Evolutionary conservation across 108 stramenopile genomes (phyloP).

Genomic region (Cyclostephanos tholiformis): DNA sequence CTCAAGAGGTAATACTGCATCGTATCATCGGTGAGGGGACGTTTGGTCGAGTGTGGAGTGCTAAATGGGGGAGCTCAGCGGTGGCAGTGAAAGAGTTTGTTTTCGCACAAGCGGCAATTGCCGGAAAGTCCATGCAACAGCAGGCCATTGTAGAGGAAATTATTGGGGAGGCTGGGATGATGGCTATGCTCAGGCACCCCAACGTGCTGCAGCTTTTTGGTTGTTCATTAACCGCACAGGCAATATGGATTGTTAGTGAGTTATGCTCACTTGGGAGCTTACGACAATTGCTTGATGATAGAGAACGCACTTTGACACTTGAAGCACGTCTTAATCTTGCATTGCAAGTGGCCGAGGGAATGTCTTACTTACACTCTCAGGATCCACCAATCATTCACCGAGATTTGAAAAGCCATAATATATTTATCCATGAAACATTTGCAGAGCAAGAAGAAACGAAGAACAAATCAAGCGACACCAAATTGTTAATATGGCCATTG

Average conservation of each 20-base stretch:
- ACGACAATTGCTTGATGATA: constrained; percentile 91
- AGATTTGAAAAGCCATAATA: constrained; percentile 97
- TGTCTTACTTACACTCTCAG: constrained; percentile 93
- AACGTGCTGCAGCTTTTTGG: constrained; percentile 96
- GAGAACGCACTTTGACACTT: constrained; percentile 59
- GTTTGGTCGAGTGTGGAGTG: constrained; percentile 98
- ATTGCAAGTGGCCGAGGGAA: constrained; percentile 95
- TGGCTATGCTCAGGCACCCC: constrained; percentile 96
- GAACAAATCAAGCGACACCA: constrained; percentile 41
- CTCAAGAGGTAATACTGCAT: constrained; percentile 94
- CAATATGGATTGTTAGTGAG: constrained; percentile 98
- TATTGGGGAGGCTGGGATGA: constrained; percentile 98
- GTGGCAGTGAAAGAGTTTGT: constrained; percentile 99
- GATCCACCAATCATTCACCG: constrained; percentile 97
- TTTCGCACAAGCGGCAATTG: constrained; percentile 97
- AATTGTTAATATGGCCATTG: constrained; percentile 37
- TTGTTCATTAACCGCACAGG: constrained; percentile 93
- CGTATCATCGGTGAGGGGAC: constrained; percentile 97
- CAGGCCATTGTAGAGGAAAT: constrained; percentile 97
- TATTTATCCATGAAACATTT: constrained; percentile 94
- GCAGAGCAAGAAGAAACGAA: constrained; percentile 54
- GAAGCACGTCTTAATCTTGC: constrained; percentile 69
- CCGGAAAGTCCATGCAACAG: constrained; percentile 93
- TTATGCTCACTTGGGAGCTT: constrained; percentile 92
- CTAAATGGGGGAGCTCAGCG: constrained; percentile 89